These are phyloP conservation scores for Macadamia tetraphylla DNA, from an alignment of 164 flowering plant genomes.

Conservation along the genomic window DNA sequence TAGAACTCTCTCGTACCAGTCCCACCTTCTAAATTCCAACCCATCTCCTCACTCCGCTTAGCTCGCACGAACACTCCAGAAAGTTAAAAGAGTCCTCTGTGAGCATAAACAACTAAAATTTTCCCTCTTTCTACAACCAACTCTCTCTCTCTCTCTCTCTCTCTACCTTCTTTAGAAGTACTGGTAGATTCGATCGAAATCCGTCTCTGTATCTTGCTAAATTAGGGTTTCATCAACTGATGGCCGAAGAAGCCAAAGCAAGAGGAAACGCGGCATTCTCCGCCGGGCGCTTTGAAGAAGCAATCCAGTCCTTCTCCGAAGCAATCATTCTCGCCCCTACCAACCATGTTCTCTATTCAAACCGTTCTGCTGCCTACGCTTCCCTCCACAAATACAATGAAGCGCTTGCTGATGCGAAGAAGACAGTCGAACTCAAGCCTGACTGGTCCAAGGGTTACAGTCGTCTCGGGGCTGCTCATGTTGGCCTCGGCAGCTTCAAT, in stretches of 20 bases:
- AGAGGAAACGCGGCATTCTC: conserved; percentile 97
- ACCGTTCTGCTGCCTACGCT: conserved; percentile 93
- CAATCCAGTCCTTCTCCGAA: conserved; percentile 67
- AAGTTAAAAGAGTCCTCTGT: background rate
- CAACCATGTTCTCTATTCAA: conserved; percentile 95
- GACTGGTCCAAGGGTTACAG: conserved; percentile 90
- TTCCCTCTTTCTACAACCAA: no score
- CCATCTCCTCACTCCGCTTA: background rate
- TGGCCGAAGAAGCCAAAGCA: conserved; percentile 98
- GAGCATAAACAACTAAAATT: no score
- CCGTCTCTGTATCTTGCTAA: no score
- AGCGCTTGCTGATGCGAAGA: conserved; percentile 74
- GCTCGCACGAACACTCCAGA: background rate
- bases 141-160: no score
- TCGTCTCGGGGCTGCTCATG: conserved; percentile 84
- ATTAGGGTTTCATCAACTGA: background rate
- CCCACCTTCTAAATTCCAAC: background rate
- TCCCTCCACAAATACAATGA: conserved; percentile 61
- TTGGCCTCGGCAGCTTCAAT: conserved; percentile 42
- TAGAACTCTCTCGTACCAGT: conserved; percentile 3
- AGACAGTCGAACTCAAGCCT: conserved; percentile 83
- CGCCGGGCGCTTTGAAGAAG: conserved; percentile 54
- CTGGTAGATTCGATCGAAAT: no score
- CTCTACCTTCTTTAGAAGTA: no score
- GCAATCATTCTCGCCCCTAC: conserved; percentile 75